Base-by-base conservation (phyloP, 768 basidiomycete genomes). In the Antrodiella citrinella region DNA sequence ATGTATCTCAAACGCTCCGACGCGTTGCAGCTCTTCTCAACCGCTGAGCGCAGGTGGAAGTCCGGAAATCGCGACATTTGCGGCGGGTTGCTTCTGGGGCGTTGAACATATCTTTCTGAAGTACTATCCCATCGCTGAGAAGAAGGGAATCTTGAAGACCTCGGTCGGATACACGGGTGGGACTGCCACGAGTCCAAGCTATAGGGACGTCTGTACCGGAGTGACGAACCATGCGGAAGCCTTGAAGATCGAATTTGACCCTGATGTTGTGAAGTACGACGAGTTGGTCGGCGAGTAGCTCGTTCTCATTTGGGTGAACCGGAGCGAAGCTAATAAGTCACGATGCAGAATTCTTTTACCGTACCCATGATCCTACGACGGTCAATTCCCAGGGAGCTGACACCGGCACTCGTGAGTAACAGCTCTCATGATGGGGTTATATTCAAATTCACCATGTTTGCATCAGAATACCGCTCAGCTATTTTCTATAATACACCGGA, bases 291-390 rank as follows among this genome's bases (percentile, higher is more conserved):
- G 88, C 84, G 63, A 56, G 86, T 77, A 2, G 23, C 3, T 49
- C 9, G 40, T 23, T 19, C 3, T 22, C 11, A 22, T 25, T 23
- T 45, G 9, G 21, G 43, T 10, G 20, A 23, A 21, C 2, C 12
- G 20, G 20, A 35, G 2, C 25, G 21, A 11, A 26, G n/a, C n/a
- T 43, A 1, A 41, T 24, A 25, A 24, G 38, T 54, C 20, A 12
- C 26, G 13, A 3, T 21, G 11, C 64, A 84, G 91, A 95, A 67
- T 94, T 93, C 72, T 95, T 95, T 69, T 95, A 92, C 66, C 78
- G 95, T 43, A 91, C 89, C 0, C 94, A 97, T 59, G 93, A 96
- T 57, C 91, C 94, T 2, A 95, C 92, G 39, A 88, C 89, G 0
- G 60, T 75, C 49, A 83, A 95, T 65, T 69, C 74, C 12, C 92